phyloP scores from a whole-genome alignment of 192 early-diverging fungal species.

The Gigaspora rosea region DNA sequence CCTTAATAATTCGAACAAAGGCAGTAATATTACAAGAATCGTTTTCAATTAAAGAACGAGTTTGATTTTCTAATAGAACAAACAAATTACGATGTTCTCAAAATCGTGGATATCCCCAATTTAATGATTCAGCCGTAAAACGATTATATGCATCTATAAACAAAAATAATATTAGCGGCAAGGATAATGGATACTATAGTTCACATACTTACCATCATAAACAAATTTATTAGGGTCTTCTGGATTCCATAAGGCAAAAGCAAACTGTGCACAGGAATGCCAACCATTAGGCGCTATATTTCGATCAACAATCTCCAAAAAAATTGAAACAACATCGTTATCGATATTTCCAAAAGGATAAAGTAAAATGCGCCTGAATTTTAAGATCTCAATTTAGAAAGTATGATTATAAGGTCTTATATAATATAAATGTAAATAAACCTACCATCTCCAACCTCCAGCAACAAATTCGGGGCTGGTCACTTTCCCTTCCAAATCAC shows the following conservation, averaged over 20 bases:
- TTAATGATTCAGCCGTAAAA: slow-evolving; percentile 74
- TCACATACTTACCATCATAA: slow-evolving; percentile 46
- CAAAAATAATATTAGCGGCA: not conserved
- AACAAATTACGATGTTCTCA: slow-evolving; percentile 54
- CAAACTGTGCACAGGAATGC: slow-evolving; percentile 86
- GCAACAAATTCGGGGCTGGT: slow-evolving; percentile 51
- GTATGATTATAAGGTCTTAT: not conserved
- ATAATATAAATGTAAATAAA: not conserved
- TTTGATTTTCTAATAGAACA: slow-evolving; percentile 38
- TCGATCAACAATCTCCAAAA: slow-evolving; percentile 63
- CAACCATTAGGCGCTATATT: slow-evolving; percentile 63
- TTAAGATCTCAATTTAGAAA: not conserved
- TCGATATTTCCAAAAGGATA: slow-evolving; percentile 88
- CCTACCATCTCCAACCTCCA: slow-evolving; percentile 51
- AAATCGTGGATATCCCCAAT: slow-evolving; percentile 95
- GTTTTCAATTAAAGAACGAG: slow-evolving; percentile 67
- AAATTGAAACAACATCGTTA: slow-evolving; percentile 73
- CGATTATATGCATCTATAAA: slow-evolving; percentile 70
- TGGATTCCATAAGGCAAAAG: slow-evolving; percentile 72
- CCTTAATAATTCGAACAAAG: slow-evolving; percentile 76
- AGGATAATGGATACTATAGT: too few relatives aligned
- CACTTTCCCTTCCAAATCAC: slow-evolving; percentile 39
- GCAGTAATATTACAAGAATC: slow-evolving; percentile 67
- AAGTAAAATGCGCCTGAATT: slow-evolving; percentile 76
- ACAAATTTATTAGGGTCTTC: slow-evolving; percentile 61